Evolutionary conservation across 1,284 basidiomycete genomes (phyloP).

Genomic region (Pseudozyma thailandica): DNA sequence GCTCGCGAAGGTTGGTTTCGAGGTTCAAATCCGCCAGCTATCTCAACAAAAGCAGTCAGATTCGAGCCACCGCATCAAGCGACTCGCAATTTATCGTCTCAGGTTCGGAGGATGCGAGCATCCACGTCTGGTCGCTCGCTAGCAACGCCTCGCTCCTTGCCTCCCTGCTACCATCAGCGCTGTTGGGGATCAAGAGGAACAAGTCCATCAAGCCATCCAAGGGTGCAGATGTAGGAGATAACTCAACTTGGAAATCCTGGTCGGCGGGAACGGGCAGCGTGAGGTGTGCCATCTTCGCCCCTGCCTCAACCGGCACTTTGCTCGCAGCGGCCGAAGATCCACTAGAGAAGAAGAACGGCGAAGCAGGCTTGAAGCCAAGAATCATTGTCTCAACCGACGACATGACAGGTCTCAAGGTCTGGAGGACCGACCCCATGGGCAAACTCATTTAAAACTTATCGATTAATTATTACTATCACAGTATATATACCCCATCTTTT

Average conservation of each 20-base stretch:
- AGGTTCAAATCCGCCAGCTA: slow-evolving; percentile 55
- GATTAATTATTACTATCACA: neutral
- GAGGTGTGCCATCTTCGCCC: slow-evolving; percentile 55
- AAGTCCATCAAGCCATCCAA: slow-evolving; percentile 17
- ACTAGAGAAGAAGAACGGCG: slow-evolving; percentile 5
- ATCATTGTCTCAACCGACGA: slow-evolving; percentile 59
- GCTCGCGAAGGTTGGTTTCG: slow-evolving; percentile 48
- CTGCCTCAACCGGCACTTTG: slow-evolving; percentile 25
- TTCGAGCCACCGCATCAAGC: slow-evolving; percentile 62
- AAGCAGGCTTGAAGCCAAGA: slow-evolving; percentile 6
- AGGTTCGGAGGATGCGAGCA: slow-evolving; percentile 65
- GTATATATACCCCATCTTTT: neutral
- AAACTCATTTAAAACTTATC: slow-evolving; percentile 12
- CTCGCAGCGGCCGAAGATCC: slow-evolving; percentile 44
- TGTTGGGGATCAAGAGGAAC: slow-evolving; percentile 25
- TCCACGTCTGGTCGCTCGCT: slow-evolving; percentile 62
- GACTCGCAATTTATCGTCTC: slow-evolving; percentile 66
- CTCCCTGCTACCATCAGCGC: slow-evolving; percentile 6
- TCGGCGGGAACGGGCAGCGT: slow-evolving; percentile 43
- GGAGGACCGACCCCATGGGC: slow-evolving; percentile 46
- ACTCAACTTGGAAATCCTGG: slow-evolving; percentile 43
- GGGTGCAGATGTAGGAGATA: slow-evolving; percentile 11
- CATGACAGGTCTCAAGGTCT: slow-evolving; percentile 35
- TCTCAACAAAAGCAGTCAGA: slow-evolving; percentile 63
- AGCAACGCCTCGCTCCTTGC: slow-evolving; percentile 12